phyloP scores from a whole-genome alignment of 208 protist species.

The Wallacemonas sp. region DNA sequence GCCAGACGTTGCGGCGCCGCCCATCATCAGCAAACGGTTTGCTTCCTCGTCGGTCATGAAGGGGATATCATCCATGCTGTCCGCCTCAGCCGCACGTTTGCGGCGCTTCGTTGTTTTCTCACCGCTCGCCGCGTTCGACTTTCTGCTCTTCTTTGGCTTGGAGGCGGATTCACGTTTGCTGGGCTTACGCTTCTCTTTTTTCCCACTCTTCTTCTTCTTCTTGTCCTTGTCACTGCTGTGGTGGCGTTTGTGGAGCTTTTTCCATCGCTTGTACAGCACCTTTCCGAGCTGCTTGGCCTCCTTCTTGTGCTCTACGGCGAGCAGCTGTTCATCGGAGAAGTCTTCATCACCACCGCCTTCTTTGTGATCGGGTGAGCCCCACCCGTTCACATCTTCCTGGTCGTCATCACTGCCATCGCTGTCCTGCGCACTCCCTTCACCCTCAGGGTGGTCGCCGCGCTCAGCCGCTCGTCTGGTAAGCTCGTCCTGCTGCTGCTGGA shows the following conservation, averaged over 20 bases:
- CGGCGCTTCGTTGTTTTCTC: slow-evolving; percentile 6
- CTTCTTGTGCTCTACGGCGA: slow-evolving; percentile 45
- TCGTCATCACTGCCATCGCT: slow-evolving; percentile 19
- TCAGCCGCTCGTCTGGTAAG: background rate
- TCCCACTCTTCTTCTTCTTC: slow-evolving; percentile 30
- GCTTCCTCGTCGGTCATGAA: slow-evolving; percentile 18
- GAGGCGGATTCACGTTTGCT: slow-evolving; percentile 14
- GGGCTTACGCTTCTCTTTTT: slow-evolving; percentile 18
- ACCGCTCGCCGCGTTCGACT: background rate
- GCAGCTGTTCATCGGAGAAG: slow-evolving; percentile 42
- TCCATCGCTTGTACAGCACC: slow-evolving; percentile 74
- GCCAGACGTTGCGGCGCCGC: slow-evolving; percentile 1
- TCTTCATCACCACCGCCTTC: slow-evolving; percentile 2
- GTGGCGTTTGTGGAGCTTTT: slow-evolving; percentile 39
- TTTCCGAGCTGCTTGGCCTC: slow-evolving; percentile 56
- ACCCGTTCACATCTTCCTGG: background rate
- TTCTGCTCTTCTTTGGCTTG: slow-evolving; percentile 7
- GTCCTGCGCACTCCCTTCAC: background rate
- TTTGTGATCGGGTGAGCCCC: background rate
- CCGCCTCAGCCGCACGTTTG: no score
- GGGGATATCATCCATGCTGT: slow-evolving; percentile 6
- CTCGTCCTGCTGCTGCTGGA: slow-evolving; percentile 1
- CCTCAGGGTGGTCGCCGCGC: background rate
- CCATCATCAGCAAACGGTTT: background rate
- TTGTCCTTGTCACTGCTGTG: slow-evolving; percentile 15